A percentile compares a stretch with the other conserved stretches of the same genome.
Evolutionary conservation across 306 rosid genomes (phyloP).

Genomic region (Oxytropis ochrocephala): DNA sequence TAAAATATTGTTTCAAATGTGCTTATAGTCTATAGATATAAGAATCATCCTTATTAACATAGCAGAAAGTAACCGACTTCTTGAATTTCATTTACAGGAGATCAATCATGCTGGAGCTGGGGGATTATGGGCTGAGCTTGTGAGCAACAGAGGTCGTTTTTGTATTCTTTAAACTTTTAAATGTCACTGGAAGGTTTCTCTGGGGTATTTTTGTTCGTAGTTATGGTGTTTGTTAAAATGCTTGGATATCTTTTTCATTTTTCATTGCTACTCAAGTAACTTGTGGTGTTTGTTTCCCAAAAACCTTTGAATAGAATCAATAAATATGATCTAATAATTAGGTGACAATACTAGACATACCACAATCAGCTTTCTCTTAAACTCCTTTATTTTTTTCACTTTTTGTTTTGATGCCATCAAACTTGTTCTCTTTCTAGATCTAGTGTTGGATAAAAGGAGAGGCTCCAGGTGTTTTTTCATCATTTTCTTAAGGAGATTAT

Average conservation of each 20-base stretch:
- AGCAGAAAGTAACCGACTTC: not conserved
- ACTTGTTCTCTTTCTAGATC: no score
- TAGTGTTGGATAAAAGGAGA: not conserved
- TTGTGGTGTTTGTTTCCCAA: slow-evolving; percentile 1
- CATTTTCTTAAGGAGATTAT: not conserved
- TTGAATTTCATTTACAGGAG: slow-evolving; percentile 24
- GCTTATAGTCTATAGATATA: not conserved
- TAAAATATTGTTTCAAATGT: not conserved
- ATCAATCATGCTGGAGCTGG: slow-evolving; percentile 50
- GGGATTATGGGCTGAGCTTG: slow-evolving; percentile 54
- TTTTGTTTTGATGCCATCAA: not conserved
- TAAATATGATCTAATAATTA: not conserved
- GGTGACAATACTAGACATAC: not conserved
- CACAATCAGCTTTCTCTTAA: not conserved
- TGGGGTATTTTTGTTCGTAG: not conserved
- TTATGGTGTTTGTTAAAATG: not conserved
- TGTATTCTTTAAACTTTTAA: not conserved
- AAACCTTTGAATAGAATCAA: not conserved
- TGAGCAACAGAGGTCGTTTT: slow-evolving; percentile 38
- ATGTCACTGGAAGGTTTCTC: slow-evolving; percentile 1
- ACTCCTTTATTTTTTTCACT: not conserved
- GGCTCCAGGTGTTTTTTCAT: not conserved
- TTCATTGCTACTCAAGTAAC: not conserved
- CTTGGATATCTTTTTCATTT: not conserved
- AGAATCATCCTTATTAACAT: not conserved